Evolutionary conservation across 106 monocot species (phyloP), one percentile per base, ranked within the genome.

Genomic region (Allium sativum): DNA sequence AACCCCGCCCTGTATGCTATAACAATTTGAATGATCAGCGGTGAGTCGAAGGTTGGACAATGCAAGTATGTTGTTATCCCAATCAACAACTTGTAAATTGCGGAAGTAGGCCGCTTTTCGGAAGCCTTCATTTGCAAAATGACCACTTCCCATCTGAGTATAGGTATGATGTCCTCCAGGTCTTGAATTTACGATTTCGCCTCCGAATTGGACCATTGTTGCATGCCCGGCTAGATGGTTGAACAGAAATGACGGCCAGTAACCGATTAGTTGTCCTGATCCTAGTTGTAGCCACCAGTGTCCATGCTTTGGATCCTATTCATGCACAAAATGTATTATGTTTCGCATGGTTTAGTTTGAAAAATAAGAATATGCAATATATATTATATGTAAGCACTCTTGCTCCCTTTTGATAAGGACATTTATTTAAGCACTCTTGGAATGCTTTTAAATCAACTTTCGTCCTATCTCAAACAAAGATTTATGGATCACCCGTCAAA

Each of bases 211-310:
- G 50, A 92, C 81, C 92, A 87, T 92, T 71, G 59, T 81, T 6
- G 87, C 92, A 57, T 78, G 78, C 10, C 61, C 8, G 0, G 66
- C 69, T 18, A 92, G 48, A 69, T 79, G 87, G 40, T 59, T 79
- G 80, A 92, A 92, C 21, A 92, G 53, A 55, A 71, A 79, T 0
- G 92, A 82, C 0, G 92, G 92, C 92, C 92, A 92, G 76, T 92
- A 92, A 1, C 92, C 92, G 0, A 92, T 74, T 21, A 92, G 62
- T 6, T 78, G 47, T 6, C 87, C 92, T 10, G 80, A 73, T 12
- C 92, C 92, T n/a, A 84, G 79, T 66, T 92, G 69, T 42, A 92
- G 78, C 92, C 92, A 92, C 92, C 92, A 92, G 31, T 92, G 69
- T 1, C 92, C 92, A 15, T 81, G 81, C 55, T 74, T 87, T 9